Evolutionary conservation across 352 stramenopile genomes (phyloP).

Genomic region (Pythium folliculosum): DNA sequence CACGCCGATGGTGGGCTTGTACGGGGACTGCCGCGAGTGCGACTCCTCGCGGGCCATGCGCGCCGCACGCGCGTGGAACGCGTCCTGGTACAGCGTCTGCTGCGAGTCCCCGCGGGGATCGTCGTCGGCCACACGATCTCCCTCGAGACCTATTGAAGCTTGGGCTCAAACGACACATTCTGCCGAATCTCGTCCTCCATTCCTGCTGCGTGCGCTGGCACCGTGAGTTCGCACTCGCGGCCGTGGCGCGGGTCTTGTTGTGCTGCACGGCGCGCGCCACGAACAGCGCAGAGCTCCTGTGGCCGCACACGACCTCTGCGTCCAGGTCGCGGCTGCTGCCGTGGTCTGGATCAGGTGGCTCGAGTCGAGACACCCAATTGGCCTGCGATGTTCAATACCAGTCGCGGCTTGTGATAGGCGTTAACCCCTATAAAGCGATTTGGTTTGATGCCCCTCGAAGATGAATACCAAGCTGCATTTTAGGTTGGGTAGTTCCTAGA

Average conservation of each 20-base stretch:
- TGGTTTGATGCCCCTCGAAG: background rate
- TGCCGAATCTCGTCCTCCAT: slow-evolving; percentile 68
- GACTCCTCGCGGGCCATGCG: slow-evolving; percentile 50
- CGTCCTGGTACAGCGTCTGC: slow-evolving; percentile 67
- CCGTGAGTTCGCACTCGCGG: slow-evolving; percentile 19
- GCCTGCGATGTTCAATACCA: too few species aligned
- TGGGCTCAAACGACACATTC: slow-evolving; percentile 69
- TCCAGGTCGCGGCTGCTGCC: too few species aligned
- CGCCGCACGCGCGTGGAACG: slow-evolving; percentile 46
- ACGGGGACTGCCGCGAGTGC: slow-evolving; percentile 66
- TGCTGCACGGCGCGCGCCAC: slow-evolving; percentile 29
- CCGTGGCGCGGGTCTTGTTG: slow-evolving; percentile 34
- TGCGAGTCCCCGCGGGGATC: slow-evolving; percentile 51
- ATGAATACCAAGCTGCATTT: background rate
- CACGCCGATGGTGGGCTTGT: slow-evolving; percentile 80
- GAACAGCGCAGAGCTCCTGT: slow-evolving; percentile 68
- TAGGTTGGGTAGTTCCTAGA: background rate
- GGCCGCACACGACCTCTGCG: slow-evolving; percentile 48
- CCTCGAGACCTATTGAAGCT: slow-evolving; percentile 67
- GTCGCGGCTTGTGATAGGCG: too few species aligned
- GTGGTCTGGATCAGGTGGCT: too few species aligned
- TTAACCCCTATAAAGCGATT: too few species aligned
- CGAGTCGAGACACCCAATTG: too few species aligned
- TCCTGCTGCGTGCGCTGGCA: slow-evolving; percentile 55
- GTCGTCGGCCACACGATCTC: slow-evolving; percentile 54